phyloP scores from a whole-genome alignment of 1,284 basidiomycete species.

The Boletus albobrunnescens region DNA sequence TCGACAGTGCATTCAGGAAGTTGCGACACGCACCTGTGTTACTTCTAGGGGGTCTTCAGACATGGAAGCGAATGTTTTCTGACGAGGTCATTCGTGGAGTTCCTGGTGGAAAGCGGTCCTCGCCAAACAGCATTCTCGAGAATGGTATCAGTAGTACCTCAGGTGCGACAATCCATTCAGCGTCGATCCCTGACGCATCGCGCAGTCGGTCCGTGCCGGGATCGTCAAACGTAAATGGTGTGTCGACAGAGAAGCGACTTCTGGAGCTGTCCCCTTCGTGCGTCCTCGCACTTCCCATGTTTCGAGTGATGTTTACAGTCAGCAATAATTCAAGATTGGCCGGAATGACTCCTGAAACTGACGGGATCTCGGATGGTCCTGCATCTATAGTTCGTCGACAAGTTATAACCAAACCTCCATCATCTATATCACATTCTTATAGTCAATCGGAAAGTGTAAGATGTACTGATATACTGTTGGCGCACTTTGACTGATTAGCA shows the following conservation, averaged over 20 bases:
- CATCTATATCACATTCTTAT: slow-evolving; percentile 39
- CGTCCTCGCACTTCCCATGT: slow-evolving; percentile 6
- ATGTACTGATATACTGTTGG: not conserved
- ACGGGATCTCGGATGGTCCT: slow-evolving; percentile 25
- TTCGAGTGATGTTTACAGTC: slow-evolving; percentile 12
- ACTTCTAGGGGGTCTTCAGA: slow-evolving; percentile 81
- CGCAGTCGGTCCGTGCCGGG: slow-evolving; percentile 11
- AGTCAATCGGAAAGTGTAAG: slow-evolving; percentile 45
- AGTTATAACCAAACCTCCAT: slow-evolving; percentile 37
- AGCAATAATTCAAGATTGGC: slow-evolving; percentile 14
- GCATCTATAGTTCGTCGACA: slow-evolving; percentile 36
- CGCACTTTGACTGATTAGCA: slow-evolving; percentile 9
- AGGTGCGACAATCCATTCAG: slow-evolving; percentile 19
- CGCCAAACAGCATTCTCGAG: slow-evolving; percentile 24
- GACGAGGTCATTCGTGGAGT: slow-evolving; percentile 40
- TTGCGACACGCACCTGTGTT: slow-evolving; percentile 80
- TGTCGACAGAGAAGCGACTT: slow-evolving; percentile 15
- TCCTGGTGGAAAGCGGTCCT: slow-evolving; percentile 12
- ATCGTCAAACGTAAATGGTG: slow-evolving; percentile 17
- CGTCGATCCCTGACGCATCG: slow-evolving; percentile 24
- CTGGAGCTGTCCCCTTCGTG: slow-evolving; percentile 21
- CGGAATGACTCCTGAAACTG: slow-evolving; percentile 14
- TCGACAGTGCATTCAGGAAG: slow-evolving; percentile 70
- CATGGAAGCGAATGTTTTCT: slow-evolving; percentile 73
- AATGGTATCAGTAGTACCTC: slow-evolving; percentile 30